Evolutionary conservation across 1,139 yeast genomes (phyloP), one percentile per base, ranked within the genome.

Genomic region (Diutina rugosa): DNA sequence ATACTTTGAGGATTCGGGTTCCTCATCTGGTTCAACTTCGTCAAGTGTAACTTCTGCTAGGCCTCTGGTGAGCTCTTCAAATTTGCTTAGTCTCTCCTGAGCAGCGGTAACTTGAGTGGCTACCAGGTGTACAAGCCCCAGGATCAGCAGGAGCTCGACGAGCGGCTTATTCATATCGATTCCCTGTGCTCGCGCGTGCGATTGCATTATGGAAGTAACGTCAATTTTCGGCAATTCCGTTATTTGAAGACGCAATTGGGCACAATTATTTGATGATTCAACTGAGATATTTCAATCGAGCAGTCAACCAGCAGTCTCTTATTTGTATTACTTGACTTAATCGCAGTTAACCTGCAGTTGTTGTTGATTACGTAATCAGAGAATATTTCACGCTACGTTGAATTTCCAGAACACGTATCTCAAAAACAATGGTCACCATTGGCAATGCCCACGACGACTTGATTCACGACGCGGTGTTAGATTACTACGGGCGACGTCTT

Each of bases 401-500:
- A 35, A 35, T 35, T 35, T 35, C 41, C 41, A 35, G 16, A 30
- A 47, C 51, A 47, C 51, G 51, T 47, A 51, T 30, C 18, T 29
- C 32, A 28, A 46, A 14, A 49, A 56, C 29, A 51, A 76, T 76
- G 90, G 91, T 86, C 54, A 83, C 90, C 55, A 85, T 86, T 67
- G 84, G 85, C 30, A 86, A 87, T 69, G 90, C 90, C 38, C 93
- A 87, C 68, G 87, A 88, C 62, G 97, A 91, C 71, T 76, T 90
- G 69, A 90, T 91, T 67, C 99, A 95, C 71, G 99, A 95, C 67
- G 99, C 99, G 26, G 96, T 89, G 57, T 79, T 93, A 67, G 98
- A 93, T 69, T 93, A 91, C 76, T 93, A 93, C 68, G 98, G 99
- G 46, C 90, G 90, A 68, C 79, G 97, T 63, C 78, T 93, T 60